These are phyloP conservation scores for Pseudogymnoascus verrucosus DNA, from an alignment of 2,329 filamentous ascomycete species.

Conservation along the genomic window DNA sequence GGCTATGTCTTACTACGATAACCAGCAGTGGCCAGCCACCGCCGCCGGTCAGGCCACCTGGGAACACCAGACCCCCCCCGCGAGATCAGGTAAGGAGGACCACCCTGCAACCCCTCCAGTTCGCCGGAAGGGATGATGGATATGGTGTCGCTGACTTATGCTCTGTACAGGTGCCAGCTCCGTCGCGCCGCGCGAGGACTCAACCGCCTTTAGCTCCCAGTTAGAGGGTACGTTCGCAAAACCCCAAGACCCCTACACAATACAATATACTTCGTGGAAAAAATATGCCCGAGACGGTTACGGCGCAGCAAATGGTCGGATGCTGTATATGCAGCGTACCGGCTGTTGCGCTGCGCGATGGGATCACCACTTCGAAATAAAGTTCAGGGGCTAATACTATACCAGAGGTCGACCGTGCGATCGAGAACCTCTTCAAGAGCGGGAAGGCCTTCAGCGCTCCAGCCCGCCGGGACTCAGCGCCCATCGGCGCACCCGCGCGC, in stretches of 20 bases:
- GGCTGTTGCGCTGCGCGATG: neutral
- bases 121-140: conserved; percentile 5
- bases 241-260: neutral
- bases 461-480: conserved; percentile 75
- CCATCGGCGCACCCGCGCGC: conserved; percentile 49
- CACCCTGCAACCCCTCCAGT: neutral
- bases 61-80: conserved; percentile 66
- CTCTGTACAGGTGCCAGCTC: conserved; percentile 59
- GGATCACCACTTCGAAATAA: neutral
- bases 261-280: neutral
- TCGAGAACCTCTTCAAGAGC: conserved; percentile 94
- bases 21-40: conserved; percentile 54
- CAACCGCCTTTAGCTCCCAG: conserved; percentile 73
- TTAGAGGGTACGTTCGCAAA: conserved; percentile 66
- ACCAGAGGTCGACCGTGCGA: conserved; percentile 87
- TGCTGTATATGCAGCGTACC: neutral
- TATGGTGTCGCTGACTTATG: conserved; percentile 16
- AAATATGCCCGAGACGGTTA: neutral
- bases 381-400: conserved; percentile 22
- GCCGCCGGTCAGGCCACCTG: conserved; percentile 55
- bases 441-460: conserved; percentile 76
- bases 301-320: neutral
- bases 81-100: conserved; percentile 55
- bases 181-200: conserved; percentile 65
- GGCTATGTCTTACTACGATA: conserved; percentile 62